Conservation (phyloP, 1,284 basidiomycete species). For the Ustanciosporium gigantosporum region DNA sequence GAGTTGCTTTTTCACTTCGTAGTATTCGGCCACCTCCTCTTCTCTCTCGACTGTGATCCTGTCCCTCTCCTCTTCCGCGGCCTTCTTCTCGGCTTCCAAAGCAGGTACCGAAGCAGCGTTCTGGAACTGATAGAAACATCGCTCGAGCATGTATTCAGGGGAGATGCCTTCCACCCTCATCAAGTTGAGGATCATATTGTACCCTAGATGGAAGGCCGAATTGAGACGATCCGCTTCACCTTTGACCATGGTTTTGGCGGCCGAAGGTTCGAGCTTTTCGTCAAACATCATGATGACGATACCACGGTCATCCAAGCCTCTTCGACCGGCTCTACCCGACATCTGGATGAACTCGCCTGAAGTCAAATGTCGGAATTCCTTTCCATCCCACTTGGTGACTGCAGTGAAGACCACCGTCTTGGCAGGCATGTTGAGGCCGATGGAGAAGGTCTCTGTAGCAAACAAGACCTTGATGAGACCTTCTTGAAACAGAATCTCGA, state of each 20-base stretch:
- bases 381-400: slow-evolving; percentile 93
- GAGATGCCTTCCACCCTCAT: slow-evolving; percentile 99
- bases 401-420: slow-evolving; percentile 98
- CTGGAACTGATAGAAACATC: slow-evolving; percentile 98
- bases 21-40: slow-evolving; percentile 82
- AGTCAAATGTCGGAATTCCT: slow-evolving; percentile 82
- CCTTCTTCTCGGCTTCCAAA: slow-evolving; percentile 79
- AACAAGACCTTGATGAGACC: slow-evolving; percentile 99
- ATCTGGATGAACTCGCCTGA: slow-evolving; percentile 68
- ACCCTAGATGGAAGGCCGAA: slow-evolving; percentile 97
- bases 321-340: slow-evolving; percentile 95
- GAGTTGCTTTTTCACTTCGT: slow-evolving; percentile 85
- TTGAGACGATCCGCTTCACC: slow-evolving; percentile 96
- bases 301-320: slow-evolving; percentile 96
- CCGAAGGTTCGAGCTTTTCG: slow-evolving; percentile 89
- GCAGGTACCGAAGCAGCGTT: slow-evolving; percentile 85
- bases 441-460: slow-evolving; percentile 98
- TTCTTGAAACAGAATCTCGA: slow-evolving; percentile 98
- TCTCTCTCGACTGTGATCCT: slow-evolving; percentile 80
- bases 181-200: slow-evolving; percentile 98
- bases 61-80: slow-evolving; percentile 73
- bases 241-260: slow-evolving; percentile 97
- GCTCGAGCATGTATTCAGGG: slow-evolving; percentile 96
- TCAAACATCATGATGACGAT: slow-evolving; percentile 99
- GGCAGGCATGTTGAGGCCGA: slow-evolving; percentile 99